Evolutionary conservation across 768 basidiomycete species (phyloP), one percentile per base, ranked within the genome.

Genomic region (Omphalotus guepiniiformis): DNA sequence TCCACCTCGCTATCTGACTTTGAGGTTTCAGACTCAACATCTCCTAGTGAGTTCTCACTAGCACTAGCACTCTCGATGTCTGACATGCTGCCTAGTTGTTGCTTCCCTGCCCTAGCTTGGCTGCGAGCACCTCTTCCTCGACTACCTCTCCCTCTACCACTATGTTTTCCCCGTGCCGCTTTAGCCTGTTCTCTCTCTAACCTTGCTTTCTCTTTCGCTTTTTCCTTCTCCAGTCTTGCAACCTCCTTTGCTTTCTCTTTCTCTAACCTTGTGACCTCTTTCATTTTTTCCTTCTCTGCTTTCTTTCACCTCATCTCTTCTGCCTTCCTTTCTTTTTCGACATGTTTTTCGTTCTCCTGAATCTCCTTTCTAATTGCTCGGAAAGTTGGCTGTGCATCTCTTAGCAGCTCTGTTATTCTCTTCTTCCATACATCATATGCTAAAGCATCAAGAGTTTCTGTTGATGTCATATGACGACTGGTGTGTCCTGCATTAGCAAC

Each of bases 331-430:
- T 15, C 49, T 7, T 8, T 27, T 23, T 26, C 47, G 12, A 26
- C 16, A 5, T 25, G 11, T 38, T 48, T 50, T 27, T 39, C 38
- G 11, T 39, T 9, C 11, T 22, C 13, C 18, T 9, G 11, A 39
- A 22, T 22, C 9, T 9, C 38, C 38, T 9, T 19, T 22, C 13
- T 39, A 19, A 19, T 19, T 2, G 23, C 43, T 3, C 35, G 32
- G 11, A 51, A 38, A 4, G 12, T 16, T 26, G 39, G 26, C 46
- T 32, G 29, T 28, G 47, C 42, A 19, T 35, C 46, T 37, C 19
- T 27, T 8, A 49, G 42, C 22, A 49, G 4, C 35, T 30, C 35
- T 3, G 13, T 22, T 29, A 45, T 49, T 13, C 37, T 11, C 32
- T 43, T 43, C 25, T 43, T 38, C 13, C 42, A 42, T 8, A 32